Evolutionary conservation across 805 yeast genomes (phyloP), one percentile per base, ranked within the genome.

Genomic region (Starmerella potacharoeniae): DNA sequence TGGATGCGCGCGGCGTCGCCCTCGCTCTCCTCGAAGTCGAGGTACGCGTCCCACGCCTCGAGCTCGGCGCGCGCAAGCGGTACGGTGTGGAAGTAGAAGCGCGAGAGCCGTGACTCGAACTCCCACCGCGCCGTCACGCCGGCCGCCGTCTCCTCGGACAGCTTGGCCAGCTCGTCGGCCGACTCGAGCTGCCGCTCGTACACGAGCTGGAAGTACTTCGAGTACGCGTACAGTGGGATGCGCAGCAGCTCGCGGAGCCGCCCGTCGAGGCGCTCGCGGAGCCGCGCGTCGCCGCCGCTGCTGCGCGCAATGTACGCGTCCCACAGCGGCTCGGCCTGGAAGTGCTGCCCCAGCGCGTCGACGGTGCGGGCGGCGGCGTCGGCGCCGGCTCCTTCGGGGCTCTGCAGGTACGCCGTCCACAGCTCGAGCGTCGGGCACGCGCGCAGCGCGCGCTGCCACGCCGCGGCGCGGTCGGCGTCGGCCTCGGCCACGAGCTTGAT

Each of bases 151-250:
- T 65, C 58, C 3, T 68, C 62, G 53, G 4, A 76, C 69, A 10
- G 49, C 47, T 7, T 52, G 22, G 35, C 55, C 55, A 42, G 54
- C 30, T 0, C 57, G 14, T 49, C 54, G 29, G 41, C 28, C 14
- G 34, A 14, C 49, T 36, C 55, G 45, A 37, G 17, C 17, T 46
- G 47, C 50, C 5, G 33, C 13, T 47, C 55, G 35, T n/a, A 54
- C 46, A 65, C 66, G 33, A 63, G 74, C 66, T 73, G 80, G 63
- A 78, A 83, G 66, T 84, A 91, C 60, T 81, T 81, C 0, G 97
- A 84, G 66, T 93, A 90, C 63, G 88, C 93, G 68, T 93, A 91
- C 47, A 90, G 68, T 0, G 97, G 97, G 2, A 86, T 72, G 14
- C 54, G 55, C 6, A 68, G 53, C 14, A 70, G 58, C 28, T 58